Base-by-base conservation (phyloP, 1,284 basidiomycete genomes). In the Sanghuangporus baumii region DNA sequence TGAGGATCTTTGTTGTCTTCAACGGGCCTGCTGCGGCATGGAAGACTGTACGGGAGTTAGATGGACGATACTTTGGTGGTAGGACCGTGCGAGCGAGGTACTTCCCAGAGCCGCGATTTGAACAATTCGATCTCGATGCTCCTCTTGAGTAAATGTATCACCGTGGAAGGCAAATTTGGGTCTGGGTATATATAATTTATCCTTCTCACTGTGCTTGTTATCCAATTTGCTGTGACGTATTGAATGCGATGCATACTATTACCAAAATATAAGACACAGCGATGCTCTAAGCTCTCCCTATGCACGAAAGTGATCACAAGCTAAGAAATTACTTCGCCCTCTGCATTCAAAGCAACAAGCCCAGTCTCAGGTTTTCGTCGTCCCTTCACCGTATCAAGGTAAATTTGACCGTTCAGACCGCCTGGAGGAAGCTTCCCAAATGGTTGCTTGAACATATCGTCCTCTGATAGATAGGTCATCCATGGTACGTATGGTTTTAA, bases 41-140 rank as follows among this genome's bases (percentile, higher is more conserved):
- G 93, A 93, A 94, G 73, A 94, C 93, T 0, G 91, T 94, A 1
- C 85, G 90, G 55, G 93, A 94, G 71, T 81, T 98, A 63, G 93
- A 97, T 70, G 94, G 93, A 12, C 80, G 94, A 54, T 96, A 85
- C 71, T 97, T 98, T 71, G 94, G 90, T 9, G 96, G 96, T 0
- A 79, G 89, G 65, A 83, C 83, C 12, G 91, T 97, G 37, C 82
- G 87, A 48, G 94, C 91, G 46, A 80, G 87, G 67, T 96, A 96
- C 73, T 96, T 90, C 71, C 79, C 91, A 2, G 92, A 95, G 72
- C 68, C 65, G 46, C 73, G 74, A 48, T 95, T 89, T 69, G 67
- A 71, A 18, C 76, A 73, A 51, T 78, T 79, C 57, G 76, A 81
- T 61, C 74, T 89, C 61, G 82, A 89, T 67, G 4, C 36, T 12